Conservation (phyloP, 1,284 basidiomycete species). For the Malassezia dermatis region DNA sequence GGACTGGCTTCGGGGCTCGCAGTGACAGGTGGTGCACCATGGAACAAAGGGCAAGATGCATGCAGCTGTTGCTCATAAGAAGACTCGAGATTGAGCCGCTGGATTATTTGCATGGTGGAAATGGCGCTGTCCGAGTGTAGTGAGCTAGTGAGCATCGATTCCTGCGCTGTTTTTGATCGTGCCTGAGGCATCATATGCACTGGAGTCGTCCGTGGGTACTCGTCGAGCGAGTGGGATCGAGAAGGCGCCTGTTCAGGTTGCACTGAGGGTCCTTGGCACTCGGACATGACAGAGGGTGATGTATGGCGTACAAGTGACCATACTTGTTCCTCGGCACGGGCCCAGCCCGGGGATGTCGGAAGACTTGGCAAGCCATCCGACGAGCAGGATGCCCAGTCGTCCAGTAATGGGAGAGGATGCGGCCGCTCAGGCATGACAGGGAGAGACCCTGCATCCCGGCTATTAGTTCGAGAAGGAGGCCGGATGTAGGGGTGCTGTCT, state of each 20-base stretch:
- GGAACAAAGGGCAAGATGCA: background rate
- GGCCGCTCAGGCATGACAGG: background rate
- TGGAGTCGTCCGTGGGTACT: background rate
- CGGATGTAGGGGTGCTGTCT: background rate
- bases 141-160: background rate
- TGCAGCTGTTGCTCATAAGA: background rate
- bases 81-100: background rate
- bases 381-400: slow-evolving; percentile 1
- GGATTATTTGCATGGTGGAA: background rate
- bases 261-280: background rate
- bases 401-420: background rate
- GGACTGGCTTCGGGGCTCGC: background rate
- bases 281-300: background rate
- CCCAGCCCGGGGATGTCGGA: slow-evolving; percentile 4
- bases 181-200: background rate
- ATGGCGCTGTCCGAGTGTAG: background rate
- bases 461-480: background rate
- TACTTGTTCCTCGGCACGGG: background rate
- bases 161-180: background rate
- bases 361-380: slow-evolving; percentile 6
- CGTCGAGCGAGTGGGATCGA: background rate
- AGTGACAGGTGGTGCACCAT: background rate
- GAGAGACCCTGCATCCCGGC: background rate
- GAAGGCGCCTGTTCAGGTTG: background rate
- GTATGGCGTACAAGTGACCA: background rate